These are phyloP conservation scores for Collariella sp. DNA, from an alignment of 495 filamentous ascomycete genomes.

Conservation along the genomic window DNA sequence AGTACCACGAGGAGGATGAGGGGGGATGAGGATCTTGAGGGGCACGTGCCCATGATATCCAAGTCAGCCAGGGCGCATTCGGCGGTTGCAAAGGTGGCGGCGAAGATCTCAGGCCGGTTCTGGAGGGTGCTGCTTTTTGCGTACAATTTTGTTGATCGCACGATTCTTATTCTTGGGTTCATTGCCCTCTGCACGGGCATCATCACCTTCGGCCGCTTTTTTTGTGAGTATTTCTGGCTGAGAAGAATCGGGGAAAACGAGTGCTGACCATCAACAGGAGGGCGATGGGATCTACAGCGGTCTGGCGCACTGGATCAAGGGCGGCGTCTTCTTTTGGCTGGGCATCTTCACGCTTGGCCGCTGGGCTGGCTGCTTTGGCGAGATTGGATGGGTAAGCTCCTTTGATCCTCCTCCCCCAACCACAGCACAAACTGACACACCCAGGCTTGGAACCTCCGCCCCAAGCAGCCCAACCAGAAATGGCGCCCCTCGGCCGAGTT, in stretches of 20 bases:
- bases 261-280: constrained; percentile 14
- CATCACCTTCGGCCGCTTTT: constrained; percentile 47
- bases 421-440: not conserved
- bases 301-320: constrained; percentile 90
- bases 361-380: constrained; percentile 83
- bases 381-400: constrained; percentile 69
- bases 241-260: constrained; percentile 26
- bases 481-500: constrained; percentile 77
- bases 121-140: constrained; percentile 37
- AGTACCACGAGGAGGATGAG: constrained; percentile 41
- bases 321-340: constrained; percentile 95
- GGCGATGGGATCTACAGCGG: constrained; percentile 51
- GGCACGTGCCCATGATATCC: constrained; percentile 17
- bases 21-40: constrained; percentile 27
- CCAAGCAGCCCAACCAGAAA: constrained; percentile 51
- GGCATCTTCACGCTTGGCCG: constrained; percentile 81
- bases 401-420: not conserved
- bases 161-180: constrained; percentile 45
- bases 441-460: constrained; percentile 81
- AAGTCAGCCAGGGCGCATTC: constrained; percentile 17
- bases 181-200: constrained; percentile 53
- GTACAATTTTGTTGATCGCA: constrained; percentile 39
- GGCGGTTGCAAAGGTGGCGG: constrained; percentile 24
- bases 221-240: constrained; percentile 42
- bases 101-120: constrained; percentile 33